Percentiles rank a stretch among this genome's conserved stretches.
These are phyloP conservation scores for Coprinopsis cinerea DNA, from an alignment of 768 basidiomycete species.

Conservation along the genomic window DNA sequence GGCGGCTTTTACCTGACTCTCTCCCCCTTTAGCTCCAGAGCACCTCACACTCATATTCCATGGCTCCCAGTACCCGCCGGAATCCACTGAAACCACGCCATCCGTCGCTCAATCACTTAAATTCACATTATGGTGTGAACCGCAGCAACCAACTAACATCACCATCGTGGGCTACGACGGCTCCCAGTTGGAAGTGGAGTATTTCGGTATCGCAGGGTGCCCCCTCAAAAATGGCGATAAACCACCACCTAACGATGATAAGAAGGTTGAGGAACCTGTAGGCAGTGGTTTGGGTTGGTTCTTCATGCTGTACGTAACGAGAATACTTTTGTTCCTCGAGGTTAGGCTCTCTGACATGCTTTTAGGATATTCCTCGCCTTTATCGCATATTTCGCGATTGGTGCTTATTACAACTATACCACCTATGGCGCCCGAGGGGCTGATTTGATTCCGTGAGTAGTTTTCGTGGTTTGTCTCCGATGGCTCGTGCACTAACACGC, in stretches of 20 bases:
- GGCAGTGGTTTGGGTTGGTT: constrained; percentile 86
- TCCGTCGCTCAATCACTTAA: constrained; percentile 49
- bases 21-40: constrained; percentile 37
- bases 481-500: constrained; percentile 6
- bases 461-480: neutral
- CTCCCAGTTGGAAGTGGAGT: constrained; percentile 48
- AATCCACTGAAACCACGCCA: constrained; percentile 33
- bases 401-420: constrained; percentile 84
- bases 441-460: constrained; percentile 78
- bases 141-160: constrained; percentile 36
- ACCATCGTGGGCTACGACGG: constrained; percentile 58
- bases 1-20: constrained; percentile 8
- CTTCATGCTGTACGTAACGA: constrained; percentile 64
- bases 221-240: constrained; percentile 25
- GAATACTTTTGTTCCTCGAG: constrained; percentile 1
- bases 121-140: constrained; percentile 55
- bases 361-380: constrained; percentile 60
- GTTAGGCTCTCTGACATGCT: constrained; percentile 2
- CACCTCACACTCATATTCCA: constrained; percentile 52
- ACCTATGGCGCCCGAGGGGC: constrained; percentile 79
- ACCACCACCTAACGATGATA: no score
- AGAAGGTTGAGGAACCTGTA: constrained; percentile 33
- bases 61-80: constrained; percentile 55
- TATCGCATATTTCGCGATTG: constrained; percentile 65
- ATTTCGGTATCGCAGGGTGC: constrained; percentile 61